phyloP scores from a whole-genome alignment of 495 filamentous ascomycete genomes.

The Daldinia childiae region DNA sequence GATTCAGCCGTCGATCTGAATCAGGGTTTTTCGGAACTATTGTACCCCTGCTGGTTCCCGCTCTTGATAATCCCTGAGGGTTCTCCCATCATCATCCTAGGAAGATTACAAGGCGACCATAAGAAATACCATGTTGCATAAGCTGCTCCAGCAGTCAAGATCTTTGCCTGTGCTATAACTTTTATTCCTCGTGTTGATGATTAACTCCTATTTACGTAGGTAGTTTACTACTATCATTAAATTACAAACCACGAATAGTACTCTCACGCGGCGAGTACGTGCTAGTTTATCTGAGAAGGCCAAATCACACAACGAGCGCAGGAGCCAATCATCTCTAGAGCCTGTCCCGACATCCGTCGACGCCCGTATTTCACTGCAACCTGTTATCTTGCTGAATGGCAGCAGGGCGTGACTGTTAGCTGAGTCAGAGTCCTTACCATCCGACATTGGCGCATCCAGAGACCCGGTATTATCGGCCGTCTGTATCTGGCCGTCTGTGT shows the following conservation, averaged over 20 bases:
- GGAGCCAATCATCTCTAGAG: slow-evolving; percentile 39
- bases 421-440: slow-evolving; percentile 21
- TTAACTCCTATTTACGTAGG: not conserved
- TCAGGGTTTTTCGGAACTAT: slow-evolving; percentile 37
- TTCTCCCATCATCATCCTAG: slow-evolving; percentile 33
- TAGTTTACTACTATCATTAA: slow-evolving; percentile 4
- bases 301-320: slow-evolving; percentile 37
- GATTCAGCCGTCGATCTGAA: slow-evolving; percentile 36
- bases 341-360: slow-evolving; percentile 38
- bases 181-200: not conserved
- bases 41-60: slow-evolving; percentile 38
- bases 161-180: slow-evolving; percentile 3
- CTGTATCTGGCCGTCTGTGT: slow-evolving; percentile 13
- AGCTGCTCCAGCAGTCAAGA: slow-evolving; percentile 19
- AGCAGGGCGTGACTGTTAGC: slow-evolving; percentile 25
- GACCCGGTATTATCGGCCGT: slow-evolving; percentile 17
- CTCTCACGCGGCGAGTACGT: slow-evolving; percentile 34
- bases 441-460: slow-evolving; percentile 14
- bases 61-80: slow-evolving; percentile 32
- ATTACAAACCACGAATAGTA: slow-evolving; percentile 21
- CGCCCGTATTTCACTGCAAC: slow-evolving; percentile 25
- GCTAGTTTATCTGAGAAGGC: slow-evolving; percentile 38
- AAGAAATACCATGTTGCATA: slow-evolving; percentile 19
- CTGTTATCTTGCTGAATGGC: slow-evolving; percentile 31
- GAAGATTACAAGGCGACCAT: slow-evolving; percentile 2